Evolutionary conservation across 768 basidiomycete genomes (phyloP), one percentile per base, ranked within the genome.

Genomic region (Serendipita sp.): DNA sequence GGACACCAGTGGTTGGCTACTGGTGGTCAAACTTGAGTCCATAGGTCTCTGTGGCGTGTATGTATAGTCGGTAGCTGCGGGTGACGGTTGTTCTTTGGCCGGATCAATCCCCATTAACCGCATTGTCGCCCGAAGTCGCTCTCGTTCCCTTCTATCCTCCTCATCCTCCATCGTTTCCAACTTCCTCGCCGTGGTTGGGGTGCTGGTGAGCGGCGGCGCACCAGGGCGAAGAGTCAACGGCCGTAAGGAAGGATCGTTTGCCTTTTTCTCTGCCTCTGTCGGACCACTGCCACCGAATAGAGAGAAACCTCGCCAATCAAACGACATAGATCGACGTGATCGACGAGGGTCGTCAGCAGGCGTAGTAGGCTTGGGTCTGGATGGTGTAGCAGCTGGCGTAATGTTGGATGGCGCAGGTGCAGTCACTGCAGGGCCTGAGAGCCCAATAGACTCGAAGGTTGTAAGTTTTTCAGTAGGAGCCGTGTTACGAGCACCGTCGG

Each of bases 91-190:
- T 77, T 69, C n/a, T 75, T 70, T 31, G 85, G 82, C 71, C 86
- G 75, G 26, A 53, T 81, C 83, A 64, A 95, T 90, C 3, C 95
- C 95, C 86, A 94, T 91, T 30, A 95, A 75, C 71, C 91, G 90
- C 88, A 98, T 88, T 28, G 91, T 90, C 16, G 90, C 90, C 66
- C 86, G 79, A 62, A 97, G 77, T 16, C 92, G 81, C 71, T 93
- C 92, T 62, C 94, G 78, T 73, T 95, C 92, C 65, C 79, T 80
- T 42, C 82, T 78, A 70, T 96, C 93, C 65, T 97, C 91, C 64
- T 97, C 95, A 68, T 98, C 94, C 72, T 97, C 94, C 42, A 80
- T 76, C 1, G 84, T 90, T 64, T 94, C 90, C 41, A 94, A 73
- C 72, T 93, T 91, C 60, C 90, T 80, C 28, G 81, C 88, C 60